Evolutionary conservation across 2,329 filamentous ascomycete genomes (phyloP).

Genomic region (Mariannaea elegans): DNA sequence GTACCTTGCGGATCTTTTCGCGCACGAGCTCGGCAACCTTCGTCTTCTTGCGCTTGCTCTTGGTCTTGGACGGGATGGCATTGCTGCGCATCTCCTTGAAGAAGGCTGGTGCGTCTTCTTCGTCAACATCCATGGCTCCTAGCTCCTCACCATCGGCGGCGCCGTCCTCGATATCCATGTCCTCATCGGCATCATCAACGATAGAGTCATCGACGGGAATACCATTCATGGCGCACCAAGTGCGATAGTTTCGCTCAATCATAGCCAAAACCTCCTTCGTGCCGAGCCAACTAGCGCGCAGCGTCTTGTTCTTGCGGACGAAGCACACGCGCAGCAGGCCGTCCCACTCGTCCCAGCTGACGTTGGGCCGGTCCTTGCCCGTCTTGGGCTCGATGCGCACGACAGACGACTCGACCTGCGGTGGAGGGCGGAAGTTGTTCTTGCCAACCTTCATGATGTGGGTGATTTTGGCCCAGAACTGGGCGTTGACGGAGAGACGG

Average conservation of each 20-base stretch:
- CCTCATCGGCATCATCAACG: slow-evolving; percentile 54
- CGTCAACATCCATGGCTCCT: slow-evolving; percentile 63
- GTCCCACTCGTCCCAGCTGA: slow-evolving; percentile 96
- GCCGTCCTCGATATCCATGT: slow-evolving; percentile 51
- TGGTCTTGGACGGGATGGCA: slow-evolving; percentile 62
- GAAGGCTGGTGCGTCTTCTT: slow-evolving; percentile 80
- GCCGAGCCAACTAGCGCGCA: slow-evolving; percentile 82
- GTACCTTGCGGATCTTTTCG: slow-evolving; percentile 84
- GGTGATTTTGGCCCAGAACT: slow-evolving; percentile 79
- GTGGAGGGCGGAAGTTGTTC: slow-evolving; percentile 96
- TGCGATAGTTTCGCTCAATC: slow-evolving; percentile 86
- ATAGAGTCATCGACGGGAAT: slow-evolving; percentile 77
- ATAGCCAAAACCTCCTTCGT: slow-evolving; percentile 83
- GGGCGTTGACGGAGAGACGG: slow-evolving; percentile 89
- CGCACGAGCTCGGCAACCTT: slow-evolving; percentile 84
- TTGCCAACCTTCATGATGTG: slow-evolving; percentile 91
- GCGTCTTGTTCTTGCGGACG: slow-evolving; percentile 86
- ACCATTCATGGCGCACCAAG: slow-evolving; percentile 89
- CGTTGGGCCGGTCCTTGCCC: slow-evolving; percentile 78
- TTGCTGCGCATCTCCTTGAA: slow-evolving; percentile 72
- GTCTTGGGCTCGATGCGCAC: slow-evolving; percentile 89
- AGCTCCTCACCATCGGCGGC: slow-evolving; percentile 56
- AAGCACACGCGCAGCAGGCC: slow-evolving; percentile 79
- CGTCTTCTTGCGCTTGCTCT: slow-evolving; percentile 78
- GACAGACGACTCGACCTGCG: slow-evolving; percentile 90